These are phyloP conservation scores for Corchorus capsularis DNA, from an alignment of 345 rosid species.

Conservation along the genomic window DNA sequence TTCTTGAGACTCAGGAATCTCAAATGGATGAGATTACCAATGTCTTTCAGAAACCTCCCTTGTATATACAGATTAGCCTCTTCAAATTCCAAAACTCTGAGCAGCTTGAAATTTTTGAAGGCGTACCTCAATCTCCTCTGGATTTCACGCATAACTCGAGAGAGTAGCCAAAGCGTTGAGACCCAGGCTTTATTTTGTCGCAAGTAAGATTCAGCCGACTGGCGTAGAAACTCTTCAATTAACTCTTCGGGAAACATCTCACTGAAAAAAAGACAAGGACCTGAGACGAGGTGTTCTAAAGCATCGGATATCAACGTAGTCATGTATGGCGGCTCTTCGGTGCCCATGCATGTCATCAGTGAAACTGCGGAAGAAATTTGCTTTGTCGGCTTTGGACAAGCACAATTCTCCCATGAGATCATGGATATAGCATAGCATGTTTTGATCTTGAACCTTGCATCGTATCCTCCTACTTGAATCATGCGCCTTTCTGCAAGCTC, in stretches of 20 bases:
- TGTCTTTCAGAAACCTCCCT: slow-evolving; percentile 24
- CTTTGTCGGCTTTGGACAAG: slow-evolving; percentile 28
- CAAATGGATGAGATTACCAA: slow-evolving; percentile 39
- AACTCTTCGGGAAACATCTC: slow-evolving; percentile 11
- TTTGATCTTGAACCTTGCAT: neutral
- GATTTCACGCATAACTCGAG: neutral
- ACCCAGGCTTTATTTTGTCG: neutral
- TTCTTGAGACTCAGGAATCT: slow-evolving; percentile 30
- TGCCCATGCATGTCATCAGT: no score
- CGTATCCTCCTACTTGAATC: slow-evolving; percentile 31
- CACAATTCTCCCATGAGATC: slow-evolving; percentile 30
- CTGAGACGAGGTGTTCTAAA: slow-evolving; percentile 27
- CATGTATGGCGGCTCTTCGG: slow-evolving; percentile 36
- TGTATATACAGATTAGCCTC: neutral
- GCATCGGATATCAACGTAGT: neutral
- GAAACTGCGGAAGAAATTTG: no score
- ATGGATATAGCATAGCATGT: slow-evolving; percentile 30
- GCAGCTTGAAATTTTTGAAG: slow-evolving; percentile 9
- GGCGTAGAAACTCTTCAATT: neutral
- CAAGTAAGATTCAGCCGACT: neutral
- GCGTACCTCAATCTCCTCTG: slow-evolving; percentile 10
- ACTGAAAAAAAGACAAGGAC: slow-evolving; percentile 37
- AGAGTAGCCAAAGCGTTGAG: neutral
- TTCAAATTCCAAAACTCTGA: slow-evolving; percentile 40
- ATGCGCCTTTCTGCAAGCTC: slow-evolving; percentile 39